Conservation (phyloP, 2,329 filamentous ascomycete genomes). For the Beauveria caledonica region DNA sequence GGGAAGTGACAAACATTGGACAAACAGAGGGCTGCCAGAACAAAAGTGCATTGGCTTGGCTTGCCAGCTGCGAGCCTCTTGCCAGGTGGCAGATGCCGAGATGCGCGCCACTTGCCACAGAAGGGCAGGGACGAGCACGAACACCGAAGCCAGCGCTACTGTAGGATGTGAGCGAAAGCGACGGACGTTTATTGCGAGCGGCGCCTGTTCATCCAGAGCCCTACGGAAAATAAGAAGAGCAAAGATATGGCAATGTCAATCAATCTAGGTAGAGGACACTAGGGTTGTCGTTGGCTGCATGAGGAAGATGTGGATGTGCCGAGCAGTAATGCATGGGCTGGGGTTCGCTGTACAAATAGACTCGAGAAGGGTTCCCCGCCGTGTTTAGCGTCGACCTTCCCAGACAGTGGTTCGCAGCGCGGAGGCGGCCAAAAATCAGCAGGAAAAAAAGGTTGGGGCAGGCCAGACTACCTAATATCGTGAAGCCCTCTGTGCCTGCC, state of each 20-base stretch:
- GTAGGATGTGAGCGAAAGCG: background rate
- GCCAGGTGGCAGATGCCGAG: background rate
- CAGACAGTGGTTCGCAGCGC: no score
- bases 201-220: no score
- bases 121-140: background rate
- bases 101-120: background rate
- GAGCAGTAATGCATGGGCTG: slow-evolving; percentile 2
- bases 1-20: background rate
- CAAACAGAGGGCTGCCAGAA: background rate
- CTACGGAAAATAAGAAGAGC: no score
- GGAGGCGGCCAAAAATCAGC: background rate
- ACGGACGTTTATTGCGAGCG: background rate
- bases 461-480: slow-evolving; percentile 10
- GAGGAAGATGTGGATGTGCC: background rate
- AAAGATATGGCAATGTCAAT: background rate
- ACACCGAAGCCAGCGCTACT: background rate
- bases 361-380: background rate
- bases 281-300: background rate
- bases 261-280: background rate
- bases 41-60: background rate
- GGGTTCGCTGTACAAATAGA: background rate
- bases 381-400: background rate
- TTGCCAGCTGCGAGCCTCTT: background rate
- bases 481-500: background rate
- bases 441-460: slow-evolving; percentile 1